A percentile compares a stretch with the other conserved stretches of the same genome.
phyloP scores from a whole-genome alignment of 1,139 yeast species.

The Hyphopichia burtonii region DNA sequence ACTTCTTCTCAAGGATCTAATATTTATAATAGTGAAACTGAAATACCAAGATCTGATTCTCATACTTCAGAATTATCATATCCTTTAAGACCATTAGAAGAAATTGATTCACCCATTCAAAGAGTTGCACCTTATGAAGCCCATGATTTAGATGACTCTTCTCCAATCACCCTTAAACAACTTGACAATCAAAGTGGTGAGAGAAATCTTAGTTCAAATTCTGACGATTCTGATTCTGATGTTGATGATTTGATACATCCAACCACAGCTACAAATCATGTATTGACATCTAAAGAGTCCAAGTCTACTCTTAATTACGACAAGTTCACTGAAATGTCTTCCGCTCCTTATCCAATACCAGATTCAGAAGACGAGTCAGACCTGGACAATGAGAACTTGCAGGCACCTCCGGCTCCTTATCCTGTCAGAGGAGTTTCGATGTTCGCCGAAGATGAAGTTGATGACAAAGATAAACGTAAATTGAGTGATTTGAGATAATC shows the following conservation, averaged over 20 bases:
- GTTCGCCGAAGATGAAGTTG: constrained; percentile 7
- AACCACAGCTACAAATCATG: neutral
- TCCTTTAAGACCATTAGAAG: neutral
- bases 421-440: constrained; percentile 28
- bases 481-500: neutral
- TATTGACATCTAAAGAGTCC: neutral
- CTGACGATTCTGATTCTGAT: neutral
- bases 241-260: neutral
- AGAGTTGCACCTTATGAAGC: neutral
- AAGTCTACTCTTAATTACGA: neutral
- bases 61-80: neutral
- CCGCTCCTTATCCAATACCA: constrained; percentile 2
- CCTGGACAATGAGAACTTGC: neutral
- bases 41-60: constrained; percentile 1
- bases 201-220: neutral
- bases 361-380: neutral
- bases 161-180: neutral
- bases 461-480: constrained; percentile 12
- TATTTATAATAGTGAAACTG: neutral
- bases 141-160: neutral
- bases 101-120: neutral
- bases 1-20: neutral
- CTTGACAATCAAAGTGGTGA: neutral
- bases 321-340: neutral
- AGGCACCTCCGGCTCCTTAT: constrained; percentile 15